Base-by-base conservation (phyloP, 2,329 filamentous ascomycete species). In the Ascocoryne sarcoides region DNA sequence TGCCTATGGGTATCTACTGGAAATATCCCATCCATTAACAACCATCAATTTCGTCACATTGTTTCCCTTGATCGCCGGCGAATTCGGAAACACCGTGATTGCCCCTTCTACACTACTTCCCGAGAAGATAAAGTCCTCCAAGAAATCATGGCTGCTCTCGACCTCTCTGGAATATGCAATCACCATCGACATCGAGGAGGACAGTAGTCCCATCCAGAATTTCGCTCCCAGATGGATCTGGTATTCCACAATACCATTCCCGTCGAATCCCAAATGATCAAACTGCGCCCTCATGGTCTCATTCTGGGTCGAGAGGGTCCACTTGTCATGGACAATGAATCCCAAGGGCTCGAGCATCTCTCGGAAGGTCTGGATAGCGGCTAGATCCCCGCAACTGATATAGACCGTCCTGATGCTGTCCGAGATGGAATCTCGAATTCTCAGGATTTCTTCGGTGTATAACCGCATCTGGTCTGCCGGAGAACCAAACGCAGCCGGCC, bases 1-100 rank as follows among this genome's bases (percentile, higher is more conserved):
- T n/a, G n/a, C n/a, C 32, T 35, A 53, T 16, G 50, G 52, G 37
- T 50, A 54, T 8, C 31, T 34, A 35, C 47, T 39, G 49, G 53
- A 53, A 21, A 53, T 40, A 44, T 50, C 48, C 14, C 44, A 39
- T 3, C 43, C 49, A 37, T 47, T 48, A 10, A 53, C 37, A 10
- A 54, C 47, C 38, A 55, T 44, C 9, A 55, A 33, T 23, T 43
- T 52, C n/a, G 51, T 45, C n/a, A 10, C 37, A 9, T 39, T 35
- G 20, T 52, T 32, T n/a, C 51, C 50, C 17, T 42, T 50, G 36
- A 52, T 44, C 38, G 33, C 33, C 15, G 48, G 42, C 1, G 16
- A 12, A 18, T 26, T 28, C 5, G 40, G 36, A 29, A 43, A 50
- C 3, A 30, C 14, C 14, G 38, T 38, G 3, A 35, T 31, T 17